Evolutionary conservation across 352 stramenopile species (phyloP).

Genomic region (Pythium grandisporangium): DNA sequence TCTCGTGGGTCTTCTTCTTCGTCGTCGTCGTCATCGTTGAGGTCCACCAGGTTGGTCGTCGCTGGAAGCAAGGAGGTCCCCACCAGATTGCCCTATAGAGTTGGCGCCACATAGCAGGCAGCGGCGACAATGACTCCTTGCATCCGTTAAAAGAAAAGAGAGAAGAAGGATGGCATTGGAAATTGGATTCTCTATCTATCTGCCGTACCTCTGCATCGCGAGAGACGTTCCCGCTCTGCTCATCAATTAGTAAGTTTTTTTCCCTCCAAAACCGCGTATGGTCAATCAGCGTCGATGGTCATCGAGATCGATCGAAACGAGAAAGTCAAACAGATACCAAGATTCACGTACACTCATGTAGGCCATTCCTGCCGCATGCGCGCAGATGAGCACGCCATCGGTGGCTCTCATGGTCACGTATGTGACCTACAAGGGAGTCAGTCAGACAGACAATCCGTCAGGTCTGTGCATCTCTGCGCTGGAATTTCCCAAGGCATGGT

Average conservation of each 20-base stretch:
- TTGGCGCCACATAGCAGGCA: too few species aligned
- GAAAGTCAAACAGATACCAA: too few species aligned
- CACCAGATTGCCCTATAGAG: too few species aligned
- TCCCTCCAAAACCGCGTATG: too few species aligned
- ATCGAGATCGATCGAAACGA: not conserved
- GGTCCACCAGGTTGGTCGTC: too few species aligned
- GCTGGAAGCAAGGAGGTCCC: too few species aligned
- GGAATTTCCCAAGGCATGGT: not conserved
- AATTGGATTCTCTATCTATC: too few species aligned
- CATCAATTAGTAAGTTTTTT: not conserved
- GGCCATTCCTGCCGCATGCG: slow-evolving; percentile 19
- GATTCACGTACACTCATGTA: slow-evolving; percentile 37
- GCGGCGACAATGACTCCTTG: too few species aligned
- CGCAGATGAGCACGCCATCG: slow-evolving; percentile 50
- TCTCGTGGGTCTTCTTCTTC: too few species aligned
- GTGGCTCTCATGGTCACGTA: slow-evolving; percentile 26
- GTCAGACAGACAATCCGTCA: not conserved
- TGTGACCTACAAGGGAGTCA: slow-evolving; percentile 14
- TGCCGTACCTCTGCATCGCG: slow-evolving; percentile 20
- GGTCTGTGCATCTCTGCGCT: not conserved
- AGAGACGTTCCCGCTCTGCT: slow-evolving; percentile 25
- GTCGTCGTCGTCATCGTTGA: too few species aligned
- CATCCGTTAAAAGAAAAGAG: too few species aligned
- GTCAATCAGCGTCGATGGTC: too few species aligned
- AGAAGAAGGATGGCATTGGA: not conserved